Percentiles rank a stretch among this genome's conserved stretches.
Evolutionary conservation across 1,139 yeast genomes (phyloP).

Genomic region (Pichia sp.): DNA sequence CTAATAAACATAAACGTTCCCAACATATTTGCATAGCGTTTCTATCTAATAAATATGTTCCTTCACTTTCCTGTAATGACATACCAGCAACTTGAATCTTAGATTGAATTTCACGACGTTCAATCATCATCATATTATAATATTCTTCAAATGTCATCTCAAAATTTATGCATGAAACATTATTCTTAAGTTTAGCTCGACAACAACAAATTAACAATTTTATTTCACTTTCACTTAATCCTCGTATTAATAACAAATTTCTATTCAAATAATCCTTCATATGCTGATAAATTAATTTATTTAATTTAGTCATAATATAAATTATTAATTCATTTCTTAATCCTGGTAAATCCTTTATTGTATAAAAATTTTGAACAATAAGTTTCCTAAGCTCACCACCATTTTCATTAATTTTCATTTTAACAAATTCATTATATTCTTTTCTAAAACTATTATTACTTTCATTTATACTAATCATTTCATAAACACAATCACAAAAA

Average conservation of each 20-base stretch:
- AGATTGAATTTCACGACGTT: slow-evolving; percentile 38
- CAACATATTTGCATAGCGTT: slow-evolving; percentile 24
- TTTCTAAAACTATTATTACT: slow-evolving; percentile 28
- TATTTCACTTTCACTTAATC: slow-evolving; percentile 64
- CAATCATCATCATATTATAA: slow-evolving; percentile 42
- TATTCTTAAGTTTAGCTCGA: slow-evolving; percentile 57
- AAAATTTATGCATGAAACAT: slow-evolving; percentile 56
- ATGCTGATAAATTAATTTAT: slow-evolving; percentile 1
- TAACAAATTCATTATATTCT: slow-evolving; percentile 49
- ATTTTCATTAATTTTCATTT: slow-evolving; percentile 24
- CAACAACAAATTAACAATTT: slow-evolving; percentile 68
- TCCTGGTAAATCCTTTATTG: slow-evolving; percentile 52
- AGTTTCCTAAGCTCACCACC: slow-evolving; percentile 33
- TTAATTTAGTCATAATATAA: slow-evolving; percentile 23
- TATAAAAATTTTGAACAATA: slow-evolving; percentile 46
- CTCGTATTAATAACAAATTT: slow-evolving; percentile 28
- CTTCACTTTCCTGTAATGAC: slow-evolving; percentile 9
- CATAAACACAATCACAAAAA: slow-evolving; percentile 32
- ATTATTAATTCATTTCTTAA: slow-evolving; percentile 49
- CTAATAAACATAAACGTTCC: slow-evolving; percentile 24
- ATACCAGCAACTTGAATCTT: slow-evolving; percentile 19
- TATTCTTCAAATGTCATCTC: slow-evolving; percentile 78
- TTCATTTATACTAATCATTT: slow-evolving; percentile 14
- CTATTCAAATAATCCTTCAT: slow-evolving; percentile 14
- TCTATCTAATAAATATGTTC: slow-evolving; percentile 13